Evolutionary conservation across 2,329 filamentous ascomycete species (phyloP).

Genomic region (Madurella fahalii): DNA sequence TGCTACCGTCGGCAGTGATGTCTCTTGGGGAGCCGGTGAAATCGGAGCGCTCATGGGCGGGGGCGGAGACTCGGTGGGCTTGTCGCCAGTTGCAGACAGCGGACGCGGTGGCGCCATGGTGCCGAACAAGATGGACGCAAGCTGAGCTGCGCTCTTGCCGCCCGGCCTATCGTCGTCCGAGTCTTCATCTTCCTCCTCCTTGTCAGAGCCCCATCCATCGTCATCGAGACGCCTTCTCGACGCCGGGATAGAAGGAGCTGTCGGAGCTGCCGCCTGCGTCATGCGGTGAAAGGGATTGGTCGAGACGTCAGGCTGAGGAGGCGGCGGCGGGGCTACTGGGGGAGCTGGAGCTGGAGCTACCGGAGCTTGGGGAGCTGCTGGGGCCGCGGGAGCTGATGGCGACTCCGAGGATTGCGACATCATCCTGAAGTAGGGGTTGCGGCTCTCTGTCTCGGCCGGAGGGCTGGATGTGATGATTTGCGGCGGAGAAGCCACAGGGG

Average conservation of each 20-base stretch:
- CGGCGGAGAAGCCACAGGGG: slow-evolving; percentile 43
- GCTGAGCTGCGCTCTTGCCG: slow-evolving; percentile 79
- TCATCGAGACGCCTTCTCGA: slow-evolving; percentile 52
- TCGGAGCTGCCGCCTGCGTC: slow-evolving; percentile 55
- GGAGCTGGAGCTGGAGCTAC: slow-evolving; percentile 43
- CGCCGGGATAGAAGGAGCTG: slow-evolving; percentile 46
- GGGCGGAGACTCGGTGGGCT: slow-evolving; percentile 41
- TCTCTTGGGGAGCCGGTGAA: slow-evolving; percentile 39
- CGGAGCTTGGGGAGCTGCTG: too few relatives aligned
- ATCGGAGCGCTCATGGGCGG: slow-evolving; percentile 35
- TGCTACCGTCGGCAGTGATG: slow-evolving; percentile 32
- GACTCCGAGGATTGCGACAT: slow-evolving; percentile 65
- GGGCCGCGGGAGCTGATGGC: slow-evolving; percentile 36
- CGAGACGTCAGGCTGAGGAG: slow-evolving; percentile 51
- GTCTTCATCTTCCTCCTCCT: slow-evolving; percentile 57
- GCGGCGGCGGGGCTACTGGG: slow-evolving; percentile 39
- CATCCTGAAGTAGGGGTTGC: slow-evolving; percentile 93
- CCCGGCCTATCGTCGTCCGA: slow-evolving; percentile 75
- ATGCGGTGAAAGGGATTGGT: slow-evolving; percentile 96
- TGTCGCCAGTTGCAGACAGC: slow-evolving; percentile 75
- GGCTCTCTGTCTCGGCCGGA: slow-evolving; percentile 69
- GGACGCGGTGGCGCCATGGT: slow-evolving; percentile 94
- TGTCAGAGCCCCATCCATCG: slow-evolving; percentile 84
- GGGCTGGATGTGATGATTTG: slow-evolving; percentile 49
- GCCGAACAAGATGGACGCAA: slow-evolving; percentile 92